A percentile compares a stretch with the other conserved stretches of the same genome.
Evolutionary conservation across 192 early-diverging fungal species (phyloP).

Genomic region (Coemansia sp.): DNA sequence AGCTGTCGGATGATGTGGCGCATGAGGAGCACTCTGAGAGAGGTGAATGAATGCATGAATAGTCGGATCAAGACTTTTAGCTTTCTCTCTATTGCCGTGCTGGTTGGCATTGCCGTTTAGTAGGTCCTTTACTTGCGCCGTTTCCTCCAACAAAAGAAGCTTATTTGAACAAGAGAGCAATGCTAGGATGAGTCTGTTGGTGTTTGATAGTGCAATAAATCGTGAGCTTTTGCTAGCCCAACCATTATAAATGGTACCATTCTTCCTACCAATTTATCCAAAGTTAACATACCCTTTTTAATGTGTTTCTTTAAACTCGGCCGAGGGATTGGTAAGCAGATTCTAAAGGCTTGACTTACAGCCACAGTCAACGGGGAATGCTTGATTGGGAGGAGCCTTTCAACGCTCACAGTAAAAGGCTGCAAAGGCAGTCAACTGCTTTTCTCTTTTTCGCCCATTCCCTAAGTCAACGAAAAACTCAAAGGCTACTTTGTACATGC

Average conservation of each 20-base stretch:
- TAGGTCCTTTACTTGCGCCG: conserved; percentile 84
- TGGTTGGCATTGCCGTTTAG: conserved; percentile 71
- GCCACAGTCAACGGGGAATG: neutral
- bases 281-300: no score
- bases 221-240: neutral
- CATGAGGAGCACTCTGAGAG: conserved; percentile 69
- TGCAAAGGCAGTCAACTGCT: neutral
- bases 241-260: neutral
- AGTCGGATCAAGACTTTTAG: conserved; percentile 69
- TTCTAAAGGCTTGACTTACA: neutral
- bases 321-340: neutral
- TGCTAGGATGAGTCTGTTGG: neutral
- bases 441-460: neutral
- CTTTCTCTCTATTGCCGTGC: conserved; percentile 76
- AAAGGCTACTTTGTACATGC: neutral
- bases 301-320: neutral
- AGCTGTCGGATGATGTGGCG: conserved; percentile 37
- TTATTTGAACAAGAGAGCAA: conserved; percentile 56
- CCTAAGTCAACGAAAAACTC: neutral
- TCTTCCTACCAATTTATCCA: no score
- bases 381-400: neutral
- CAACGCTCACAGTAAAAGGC: neutral
- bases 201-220: neutral
- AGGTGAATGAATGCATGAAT: conserved; percentile 95
- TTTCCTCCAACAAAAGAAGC: conserved; percentile 90